Conservation (phyloP, 495 filamentous ascomycete species). For the Parathielavia hyrcaniae region DNA sequence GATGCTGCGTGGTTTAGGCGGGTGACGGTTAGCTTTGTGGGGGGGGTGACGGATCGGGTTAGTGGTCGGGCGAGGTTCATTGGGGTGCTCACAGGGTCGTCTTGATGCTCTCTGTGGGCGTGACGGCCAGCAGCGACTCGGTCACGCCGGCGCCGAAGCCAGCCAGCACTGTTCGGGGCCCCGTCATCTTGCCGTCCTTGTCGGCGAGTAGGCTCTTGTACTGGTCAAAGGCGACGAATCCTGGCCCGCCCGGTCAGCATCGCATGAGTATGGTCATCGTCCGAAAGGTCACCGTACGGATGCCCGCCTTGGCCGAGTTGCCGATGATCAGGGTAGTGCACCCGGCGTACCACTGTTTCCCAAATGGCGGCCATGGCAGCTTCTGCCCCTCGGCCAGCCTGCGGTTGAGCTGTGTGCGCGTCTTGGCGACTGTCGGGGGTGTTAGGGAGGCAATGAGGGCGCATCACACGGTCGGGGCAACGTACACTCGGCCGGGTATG, state of each 20-base stretch:
- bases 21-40: background rate
- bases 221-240: constrained; percentile 92
- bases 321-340: constrained; percentile 96
- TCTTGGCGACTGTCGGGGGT: constrained; percentile 67
- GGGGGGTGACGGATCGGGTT: background rate
- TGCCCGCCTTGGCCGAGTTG: constrained; percentile 91
- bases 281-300: constrained; percentile 54
- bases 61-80: background rate
- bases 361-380: constrained; percentile 94
- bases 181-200: constrained; percentile 80
- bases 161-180: constrained; percentile 82
- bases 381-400: constrained; percentile 72
- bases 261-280: background rate
- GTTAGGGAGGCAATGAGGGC: constrained; percentile 16
- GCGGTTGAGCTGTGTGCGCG: constrained; percentile 86
- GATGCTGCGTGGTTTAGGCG: constrained; percentile 50
- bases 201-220: constrained; percentile 81
- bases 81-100: constrained; percentile 63
- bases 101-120: constrained; percentile 97
- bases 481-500: constrained; percentile 94
- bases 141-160: constrained; percentile 94
- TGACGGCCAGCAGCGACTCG: constrained; percentile 88
- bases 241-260: constrained; percentile 36
- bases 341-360: constrained; percentile 91
- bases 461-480: constrained; percentile 12